These are phyloP conservation scores for Aspergillus ibericus DNA, from an alignment of 2,329 filamentous ascomycete species.

Conservation along the genomic window DNA sequence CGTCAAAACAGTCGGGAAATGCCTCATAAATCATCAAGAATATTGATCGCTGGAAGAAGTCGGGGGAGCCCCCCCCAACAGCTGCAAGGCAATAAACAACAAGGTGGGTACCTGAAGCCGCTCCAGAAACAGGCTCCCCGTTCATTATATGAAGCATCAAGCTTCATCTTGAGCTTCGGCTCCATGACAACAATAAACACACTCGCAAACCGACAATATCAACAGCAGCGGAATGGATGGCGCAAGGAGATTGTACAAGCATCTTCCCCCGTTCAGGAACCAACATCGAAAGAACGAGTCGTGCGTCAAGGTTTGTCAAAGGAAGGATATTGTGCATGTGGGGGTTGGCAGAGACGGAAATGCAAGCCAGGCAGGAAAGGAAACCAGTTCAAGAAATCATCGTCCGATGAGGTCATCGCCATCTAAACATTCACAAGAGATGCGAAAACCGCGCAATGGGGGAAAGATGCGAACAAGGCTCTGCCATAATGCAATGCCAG, in stretches of 20 bases:
- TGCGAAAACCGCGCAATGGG: slow-evolving; percentile 9
- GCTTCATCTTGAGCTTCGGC: not conserved
- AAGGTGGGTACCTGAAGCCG: not conserved
- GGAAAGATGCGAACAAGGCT: slow-evolving; percentile 11
- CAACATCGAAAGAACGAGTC: slow-evolving; percentile 13
- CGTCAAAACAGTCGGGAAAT: slow-evolving; percentile 6
- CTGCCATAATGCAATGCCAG: slow-evolving; percentile 22
- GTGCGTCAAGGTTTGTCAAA: slow-evolving; percentile 2
- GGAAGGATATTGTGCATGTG: slow-evolving; percentile 10
- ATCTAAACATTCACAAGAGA: slow-evolving; percentile 24
- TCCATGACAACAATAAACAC: slow-evolving; percentile 1
- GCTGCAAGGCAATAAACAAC: not conserved
- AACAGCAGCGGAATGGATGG: not conserved
- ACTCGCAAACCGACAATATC: not conserved
- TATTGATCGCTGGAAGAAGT: not conserved
- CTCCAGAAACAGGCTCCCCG: not conserved
- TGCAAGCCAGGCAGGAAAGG: not conserved
- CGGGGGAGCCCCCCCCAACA: not conserved
- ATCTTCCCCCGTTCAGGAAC: not conserved
- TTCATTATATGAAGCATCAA: slow-evolving; percentile 7
- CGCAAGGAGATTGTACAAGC: not conserved
- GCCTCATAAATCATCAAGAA: slow-evolving; percentile 11
- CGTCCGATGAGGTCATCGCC: slow-evolving; percentile 23
- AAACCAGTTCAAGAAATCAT: slow-evolving; percentile 2
- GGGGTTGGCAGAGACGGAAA: not conserved